Evolutionary conservation across 495 filamentous ascomycete genomes (phyloP), one percentile per base, ranked within the genome.

Genomic region (Sordaria brevicollis): DNA sequence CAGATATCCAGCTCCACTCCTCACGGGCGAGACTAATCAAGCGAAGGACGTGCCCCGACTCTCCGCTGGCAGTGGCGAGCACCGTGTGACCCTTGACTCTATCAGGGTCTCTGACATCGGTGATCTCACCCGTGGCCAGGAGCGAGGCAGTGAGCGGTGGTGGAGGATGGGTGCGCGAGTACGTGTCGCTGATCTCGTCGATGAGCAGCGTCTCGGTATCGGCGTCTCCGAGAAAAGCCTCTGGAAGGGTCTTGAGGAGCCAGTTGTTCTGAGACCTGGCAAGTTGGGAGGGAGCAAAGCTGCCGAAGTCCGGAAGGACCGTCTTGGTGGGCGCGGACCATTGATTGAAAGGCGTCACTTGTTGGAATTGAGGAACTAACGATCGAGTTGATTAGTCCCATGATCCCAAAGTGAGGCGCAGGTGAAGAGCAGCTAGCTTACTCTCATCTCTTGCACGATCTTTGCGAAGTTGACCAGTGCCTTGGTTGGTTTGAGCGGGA

Each of bases 1-100:
- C 70, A 17, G 75, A 74, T 8, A 74, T 72, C 87, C 88, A 89
- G 25, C 80, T 80, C 73, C 78, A 82, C 57, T 79, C 74, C 67
- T 84, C 78, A 19, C 75, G 57, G 17, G 74, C 74, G 13, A 86
- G 77, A 66, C 77, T 81, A 35, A 81, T 72, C 10, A 91, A 66
- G 38, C 81, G 82, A 17, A 91, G 79, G 4, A 86, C 75, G 49
- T 88, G 82, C 17, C 85, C 84, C 17, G 78, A 81, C 69, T 82
- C 79, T 7, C 89, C 88, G 29, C 78, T 75, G 1, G 84, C 78
- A 65, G 82, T 76, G 3, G 84, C 88, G 33, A 86, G 73, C 17
- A 88, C 78, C 1, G 72, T 71, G 19, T 73, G 74, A 7, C 75
- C 76, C 21, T 65, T 75, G 21, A 17, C 25, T 57, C 33, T 71